These are phyloP conservation scores for Discostella stelligeroides DNA, from an alignment of 108 stramenopile genomes.

Conservation along the genomic window DNA sequence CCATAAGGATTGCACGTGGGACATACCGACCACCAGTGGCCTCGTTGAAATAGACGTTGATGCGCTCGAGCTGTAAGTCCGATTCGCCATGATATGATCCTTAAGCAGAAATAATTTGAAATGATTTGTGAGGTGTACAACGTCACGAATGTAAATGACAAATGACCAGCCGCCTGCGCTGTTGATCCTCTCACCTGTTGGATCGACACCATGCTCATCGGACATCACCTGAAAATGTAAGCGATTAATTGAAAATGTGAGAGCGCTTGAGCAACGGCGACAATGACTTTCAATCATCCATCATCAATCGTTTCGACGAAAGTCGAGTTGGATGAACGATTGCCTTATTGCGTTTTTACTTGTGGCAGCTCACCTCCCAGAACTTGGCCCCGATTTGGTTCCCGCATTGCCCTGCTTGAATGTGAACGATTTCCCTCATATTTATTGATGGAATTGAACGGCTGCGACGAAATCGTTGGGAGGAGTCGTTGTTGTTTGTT, in stretches of 20 bases:
- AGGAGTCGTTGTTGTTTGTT: no score
- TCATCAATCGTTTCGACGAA: neutral
- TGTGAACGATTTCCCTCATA: conserved; percentile 91
- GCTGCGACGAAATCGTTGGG: no score
- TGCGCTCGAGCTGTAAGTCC: conserved; percentile 68
- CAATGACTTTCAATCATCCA: no score
- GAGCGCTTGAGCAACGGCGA: neutral
- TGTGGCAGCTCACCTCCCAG: conserved; percentile 71
- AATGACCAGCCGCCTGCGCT: no score
- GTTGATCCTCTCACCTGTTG: conserved; percentile 58
- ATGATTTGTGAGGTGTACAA: no score
- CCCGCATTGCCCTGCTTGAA: conserved; percentile 85
- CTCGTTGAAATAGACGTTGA: conserved; percentile 88
- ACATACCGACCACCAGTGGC: conserved; percentile 87
- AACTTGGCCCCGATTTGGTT: conserved; percentile 84
- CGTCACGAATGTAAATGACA: conserved; percentile 4
- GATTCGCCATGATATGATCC: conserved; percentile 83
- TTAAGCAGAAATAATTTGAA: conserved; percentile 13
- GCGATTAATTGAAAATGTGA: neutral
- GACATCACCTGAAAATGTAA: conserved; percentile 75
- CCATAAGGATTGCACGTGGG: conserved; percentile 88
- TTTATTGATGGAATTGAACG: neutral
- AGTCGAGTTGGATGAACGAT: neutral
- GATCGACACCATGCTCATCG: conserved; percentile 85
- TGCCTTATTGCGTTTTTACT: no score